These are phyloP conservation scores for Sporodiniella umbellata DNA, from an alignment of 371 early-diverging fungal species.

Conservation along the genomic window DNA sequence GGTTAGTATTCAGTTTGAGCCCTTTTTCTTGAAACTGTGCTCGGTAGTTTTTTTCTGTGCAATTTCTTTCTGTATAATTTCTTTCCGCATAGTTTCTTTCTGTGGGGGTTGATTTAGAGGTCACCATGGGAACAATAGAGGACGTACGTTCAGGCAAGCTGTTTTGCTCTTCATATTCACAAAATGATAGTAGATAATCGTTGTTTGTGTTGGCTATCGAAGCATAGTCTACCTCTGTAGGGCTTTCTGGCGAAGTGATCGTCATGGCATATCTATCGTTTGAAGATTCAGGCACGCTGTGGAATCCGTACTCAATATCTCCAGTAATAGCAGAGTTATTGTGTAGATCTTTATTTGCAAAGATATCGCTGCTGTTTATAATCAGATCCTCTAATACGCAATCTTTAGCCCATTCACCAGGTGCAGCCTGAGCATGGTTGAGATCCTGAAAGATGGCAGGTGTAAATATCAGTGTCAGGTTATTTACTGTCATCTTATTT, in stretches of 20 bases:
- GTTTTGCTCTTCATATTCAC: background rate
- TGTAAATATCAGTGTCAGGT: conserved; percentile 55
- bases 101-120: background rate
- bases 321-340: conserved; percentile 48
- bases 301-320: conserved; percentile 42
- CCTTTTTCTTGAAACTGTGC: conserved; percentile 35
- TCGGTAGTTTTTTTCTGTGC: conserved; percentile 21
- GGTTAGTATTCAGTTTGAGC: conserved; percentile 32
- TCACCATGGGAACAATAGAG: background rate
- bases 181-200: background rate
- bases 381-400: conserved; percentile 50
- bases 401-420: conserved; percentile 45
- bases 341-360: conserved; percentile 45
- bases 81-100: too few species aligned
- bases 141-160: background rate
- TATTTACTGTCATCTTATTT: conserved; percentile 57
- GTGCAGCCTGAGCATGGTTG: conserved; percentile 41
- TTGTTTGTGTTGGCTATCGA: conserved; percentile 9
- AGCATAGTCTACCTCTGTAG: conserved; percentile 12
- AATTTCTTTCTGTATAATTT: too few species aligned
- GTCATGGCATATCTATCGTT: conserved; percentile 21
- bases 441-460: conserved; percentile 64
- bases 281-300: conserved; percentile 3
- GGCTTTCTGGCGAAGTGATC: conserved; percentile 21
- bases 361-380: conserved; percentile 30